phyloP scores from a whole-genome alignment of 495 filamentous ascomycete genomes.

The Paragyromitra xinjiangensis region DNA sequence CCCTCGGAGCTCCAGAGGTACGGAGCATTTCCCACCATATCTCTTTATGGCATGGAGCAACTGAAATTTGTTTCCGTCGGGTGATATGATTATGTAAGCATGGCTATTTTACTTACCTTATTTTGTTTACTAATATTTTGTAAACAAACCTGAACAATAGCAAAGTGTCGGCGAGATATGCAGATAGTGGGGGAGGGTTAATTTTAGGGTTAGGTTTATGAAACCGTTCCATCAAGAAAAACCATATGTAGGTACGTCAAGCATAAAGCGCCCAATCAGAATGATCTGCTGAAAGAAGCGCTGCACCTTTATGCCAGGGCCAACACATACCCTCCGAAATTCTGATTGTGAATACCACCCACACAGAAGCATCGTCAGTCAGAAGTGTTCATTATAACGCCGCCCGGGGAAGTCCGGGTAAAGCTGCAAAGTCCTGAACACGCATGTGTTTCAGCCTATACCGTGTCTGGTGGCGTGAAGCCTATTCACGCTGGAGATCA shows the following conservation, averaged over 20 bases:
- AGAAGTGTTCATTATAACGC: slow-evolving; percentile 19
- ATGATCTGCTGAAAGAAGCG: neutral
- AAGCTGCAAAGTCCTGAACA: slow-evolving; percentile 43
- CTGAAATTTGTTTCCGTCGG: neutral
- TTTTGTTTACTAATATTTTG: too few species aligned
- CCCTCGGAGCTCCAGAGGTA: neutral
- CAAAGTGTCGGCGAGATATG: too few species aligned
- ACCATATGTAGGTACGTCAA: too few species aligned
- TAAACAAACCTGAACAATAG: too few species aligned
- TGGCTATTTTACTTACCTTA: too few species aligned
- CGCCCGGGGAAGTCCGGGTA: slow-evolving; percentile 37
- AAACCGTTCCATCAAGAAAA: too few species aligned
- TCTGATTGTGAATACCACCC: neutral
- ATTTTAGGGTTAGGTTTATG: slow-evolving; percentile 17
- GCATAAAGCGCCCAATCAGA: neutral
- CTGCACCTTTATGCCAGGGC: slow-evolving; percentile 18
- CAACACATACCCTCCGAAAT: slow-evolving; percentile 30
- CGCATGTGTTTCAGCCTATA: slow-evolving; percentile 45
- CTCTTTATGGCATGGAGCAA: neutral
- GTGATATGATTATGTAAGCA: neutral
- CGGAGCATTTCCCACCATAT: neutral
- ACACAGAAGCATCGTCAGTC: neutral
- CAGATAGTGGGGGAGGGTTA: too few species aligned
- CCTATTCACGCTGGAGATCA: slow-evolving; percentile 13
- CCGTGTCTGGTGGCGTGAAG: slow-evolving; percentile 8